Evolutionary conservation across 1,284 basidiomycete genomes (phyloP), one percentile per base, ranked within the genome.

Genomic region (Boletus holoroseus): DNA sequence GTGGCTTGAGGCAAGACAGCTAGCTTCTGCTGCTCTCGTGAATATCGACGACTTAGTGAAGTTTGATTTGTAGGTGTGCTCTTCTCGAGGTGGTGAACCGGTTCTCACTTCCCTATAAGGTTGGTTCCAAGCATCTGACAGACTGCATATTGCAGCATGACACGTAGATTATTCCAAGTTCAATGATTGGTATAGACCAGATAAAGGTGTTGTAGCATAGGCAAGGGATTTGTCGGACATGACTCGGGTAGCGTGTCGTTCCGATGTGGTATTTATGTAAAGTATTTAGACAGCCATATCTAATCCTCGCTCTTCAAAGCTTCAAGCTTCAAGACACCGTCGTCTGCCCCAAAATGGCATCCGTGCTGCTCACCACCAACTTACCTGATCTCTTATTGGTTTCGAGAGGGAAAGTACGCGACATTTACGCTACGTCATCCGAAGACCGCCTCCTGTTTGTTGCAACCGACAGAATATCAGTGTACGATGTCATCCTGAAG

Each of bases 381-480:
- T 70, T 88, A 4, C 77, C 79, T 13, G 73, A 65, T 30, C 73
- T 88, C 42, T 73, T 67, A 44, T 75, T 95, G 3, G 57, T 96
- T 31, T 91, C 90, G 6, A 82, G 79, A 67, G 94, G 94, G 53
- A 97, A 97, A 77, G 94, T 97, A 28, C 82, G 94, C 54, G 93
- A 97, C 70, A 85, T 96, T 62, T 97, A 96, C 70, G 71, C 77
- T 41, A 83, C 79, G 11, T 80, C 89, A 57, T 73, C 81, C 56
- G 71, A 78, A 56, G 72, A 86, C 51, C 78, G 82, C 58, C 78
- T 97, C 26, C 79, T 99, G 50, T 98, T 99, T 69, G 88, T 99
- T 48, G 94, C 95, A 6, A 90, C 91, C 13, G 96, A 99, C 73
- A 79, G 96, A 55, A 96, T 98, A 66, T 95, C 91, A 18, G 94